Evolutionary conservation across 1,284 basidiomycete genomes (phyloP), one percentile per base, ranked within the genome.

Genomic region (Austroboletus niveus): DNA sequence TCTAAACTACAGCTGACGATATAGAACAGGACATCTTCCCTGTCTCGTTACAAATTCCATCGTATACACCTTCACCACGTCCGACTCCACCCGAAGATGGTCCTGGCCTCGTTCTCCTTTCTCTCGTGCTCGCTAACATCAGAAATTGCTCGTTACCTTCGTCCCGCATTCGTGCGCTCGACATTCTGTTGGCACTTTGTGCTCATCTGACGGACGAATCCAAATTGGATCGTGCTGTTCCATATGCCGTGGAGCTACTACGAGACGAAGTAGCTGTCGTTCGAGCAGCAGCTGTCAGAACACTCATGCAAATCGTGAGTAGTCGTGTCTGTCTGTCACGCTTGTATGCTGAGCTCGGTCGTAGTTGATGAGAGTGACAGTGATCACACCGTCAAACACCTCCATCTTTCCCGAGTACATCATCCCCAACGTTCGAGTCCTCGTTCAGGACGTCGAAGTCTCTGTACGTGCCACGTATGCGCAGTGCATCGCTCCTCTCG

Each of bases 371-470:
- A 78, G 90, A 14, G 89, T 98, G 12, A 82, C 83, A 1, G 87
- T 89, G 1, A 92, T 99, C 52, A 94, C 94, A 0, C 91, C 93
- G 0, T 92, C 92, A 0, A 98, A 98, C 62, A 85, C 77, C 58
- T 78, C 85, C 45, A 89, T 98, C 24, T 92, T 98, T 62, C 88
- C 93, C 0, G 96, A 98, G 69, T 99, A 98, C 69, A 87, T 99
- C 53, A 82, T 99, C 29, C 96, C 95, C 1, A 93, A 96, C 62
- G 82, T 94, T 60, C 81, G 83, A 31, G 85, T 92, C 57, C 77
- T 99, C 6, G 81, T 89, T 0, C 80, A 82, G 39, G 97, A 99
- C 65, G 72, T 84, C 0, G 94, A 96, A 56, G 80, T 92, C 0
- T 87, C 87, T n/a, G 95, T 98, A 1, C 82, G 97, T 34, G 87